These are phyloP conservation scores for Monilinia laxa DNA, from an alignment of 2,329 filamentous ascomycete species.

Conservation along the genomic window DNA sequence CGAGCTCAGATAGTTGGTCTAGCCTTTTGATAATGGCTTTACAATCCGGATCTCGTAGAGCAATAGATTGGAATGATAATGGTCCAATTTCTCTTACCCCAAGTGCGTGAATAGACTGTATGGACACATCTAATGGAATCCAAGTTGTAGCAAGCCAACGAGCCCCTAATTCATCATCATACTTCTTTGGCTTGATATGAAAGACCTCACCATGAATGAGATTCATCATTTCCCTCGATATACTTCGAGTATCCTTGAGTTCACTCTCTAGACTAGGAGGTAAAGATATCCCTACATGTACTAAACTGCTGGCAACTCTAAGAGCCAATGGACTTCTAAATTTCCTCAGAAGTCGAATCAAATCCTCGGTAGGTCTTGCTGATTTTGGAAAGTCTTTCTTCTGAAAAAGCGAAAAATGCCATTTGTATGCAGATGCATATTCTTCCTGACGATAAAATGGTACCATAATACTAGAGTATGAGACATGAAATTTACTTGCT, in stretches of 20 bases:
- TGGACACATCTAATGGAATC: conserved; percentile 69
- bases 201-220: conserved; percentile 37
- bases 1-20: conserved; percentile 57
- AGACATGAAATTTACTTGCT: conserved; percentile 41
- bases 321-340: conserved; percentile 37
- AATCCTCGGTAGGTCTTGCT: conserved; percentile 42
- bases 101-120: conserved; percentile 67
- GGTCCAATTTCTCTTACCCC: conserved; percentile 73
- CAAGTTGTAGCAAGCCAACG: conserved; percentile 77
- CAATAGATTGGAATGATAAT: conserved; percentile 74
- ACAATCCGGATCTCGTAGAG: conserved; percentile 59
- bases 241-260: conserved; percentile 26
- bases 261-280: conserved; percentile 24
- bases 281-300: conserved; percentile 34
- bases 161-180: conserved; percentile 72
- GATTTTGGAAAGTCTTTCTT: conserved; percentile 45
- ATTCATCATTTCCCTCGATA: conserved; percentile 41
- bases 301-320: conserved; percentile 34
- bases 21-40: conserved; percentile 60
- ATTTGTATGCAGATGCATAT: conserved; percentile 44
- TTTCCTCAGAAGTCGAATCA: conserved; percentile 44
- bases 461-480: conserved; percentile 47
- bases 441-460: conserved; percentile 43
- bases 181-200: conserved; percentile 45
- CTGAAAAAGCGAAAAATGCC: conserved; percentile 48